Evolutionary conservation across 2,329 filamentous ascomycete genomes (phyloP).

Genomic region (Emmonsia crescens): DNA sequence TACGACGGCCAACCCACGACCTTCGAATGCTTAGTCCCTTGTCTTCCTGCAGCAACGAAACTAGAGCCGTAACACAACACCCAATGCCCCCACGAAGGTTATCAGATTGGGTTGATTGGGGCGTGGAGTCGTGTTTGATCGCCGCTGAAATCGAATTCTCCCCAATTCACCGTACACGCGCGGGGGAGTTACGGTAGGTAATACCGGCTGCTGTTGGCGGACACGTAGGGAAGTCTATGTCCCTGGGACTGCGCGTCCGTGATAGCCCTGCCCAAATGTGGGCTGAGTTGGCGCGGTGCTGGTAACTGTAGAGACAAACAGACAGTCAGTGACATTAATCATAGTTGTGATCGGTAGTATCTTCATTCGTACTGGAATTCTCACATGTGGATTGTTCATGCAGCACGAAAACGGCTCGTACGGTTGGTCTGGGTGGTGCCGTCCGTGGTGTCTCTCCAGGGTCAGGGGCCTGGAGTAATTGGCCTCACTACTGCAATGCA

Average conservation of each 20-base stretch:
- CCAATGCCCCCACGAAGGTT: neutral
- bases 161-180: neutral
- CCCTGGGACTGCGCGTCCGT: neutral
- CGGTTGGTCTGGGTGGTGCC: neutral
- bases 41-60: neutral
- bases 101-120: neutral
- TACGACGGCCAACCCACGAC: neutral
- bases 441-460: slow-evolving; percentile 1
- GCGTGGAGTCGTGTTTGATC: neutral
- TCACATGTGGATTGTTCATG: slow-evolving; percentile 6
- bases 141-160: neutral
- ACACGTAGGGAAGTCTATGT: neutral
- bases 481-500: neutral
- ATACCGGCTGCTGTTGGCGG: neutral
- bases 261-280: neutral
- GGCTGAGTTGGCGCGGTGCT: neutral
- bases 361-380: neutral
- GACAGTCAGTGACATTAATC: neutral
- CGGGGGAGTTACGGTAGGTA: neutral
- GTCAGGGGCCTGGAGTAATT: neutral
- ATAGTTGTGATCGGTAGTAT: neutral
- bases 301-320: neutral
- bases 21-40: neutral
- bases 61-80: neutral
- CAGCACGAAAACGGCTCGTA: slow-evolving; percentile 5